Evolutionary conservation across 2,329 filamentous ascomycete genomes (phyloP).

Genomic region (Harringtonia aguacate): DNA sequence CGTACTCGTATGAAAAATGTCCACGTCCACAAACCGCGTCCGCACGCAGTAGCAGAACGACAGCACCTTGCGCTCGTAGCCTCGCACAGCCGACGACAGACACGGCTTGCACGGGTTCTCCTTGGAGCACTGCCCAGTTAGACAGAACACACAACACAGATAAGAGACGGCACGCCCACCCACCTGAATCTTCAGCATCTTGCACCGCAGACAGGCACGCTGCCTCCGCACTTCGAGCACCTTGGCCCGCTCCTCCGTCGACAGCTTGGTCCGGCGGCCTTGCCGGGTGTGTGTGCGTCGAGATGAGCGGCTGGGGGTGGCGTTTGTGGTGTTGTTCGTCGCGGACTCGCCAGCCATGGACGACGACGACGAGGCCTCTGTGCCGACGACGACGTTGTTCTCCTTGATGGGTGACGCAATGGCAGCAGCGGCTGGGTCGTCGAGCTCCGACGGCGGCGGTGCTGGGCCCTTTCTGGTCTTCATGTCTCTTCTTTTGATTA

Average conservation of each 20-base stretch:
- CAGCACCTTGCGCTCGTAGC: slow-evolving; percentile 16
- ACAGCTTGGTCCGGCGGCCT: slow-evolving; percentile 13
- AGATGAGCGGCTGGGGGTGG: not conserved
- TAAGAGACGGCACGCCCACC: not conserved
- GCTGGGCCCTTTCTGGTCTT: not conserved
- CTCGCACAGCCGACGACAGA: slow-evolving; percentile 16
- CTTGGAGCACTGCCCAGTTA: slow-evolving; percentile 16
- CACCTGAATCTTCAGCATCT: slow-evolving; percentile 20
- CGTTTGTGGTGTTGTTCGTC: no score
- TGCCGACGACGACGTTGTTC: not conserved
- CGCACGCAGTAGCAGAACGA: slow-evolving; percentile 20
- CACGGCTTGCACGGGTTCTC: slow-evolving; percentile 18
- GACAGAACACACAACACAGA: not conserved
- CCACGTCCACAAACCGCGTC: slow-evolving; percentile 18
- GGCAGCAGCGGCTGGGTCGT: no score
- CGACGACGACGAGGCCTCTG: not conserved
- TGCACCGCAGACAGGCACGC: slow-evolving; percentile 18
- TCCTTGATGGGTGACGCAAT: no score
- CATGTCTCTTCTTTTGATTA: not conserved
- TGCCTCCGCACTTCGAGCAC: slow-evolving; percentile 16
- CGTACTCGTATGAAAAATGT: slow-evolving; percentile 16
- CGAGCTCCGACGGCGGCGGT: not conserved
- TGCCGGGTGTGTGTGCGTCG: not conserved
- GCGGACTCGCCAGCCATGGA: not conserved
- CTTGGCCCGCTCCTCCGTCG: slow-evolving; percentile 14